phyloP scores from a whole-genome alignment of 768 basidiomycete species.

The Chlorophyllum brunneum region DNA sequence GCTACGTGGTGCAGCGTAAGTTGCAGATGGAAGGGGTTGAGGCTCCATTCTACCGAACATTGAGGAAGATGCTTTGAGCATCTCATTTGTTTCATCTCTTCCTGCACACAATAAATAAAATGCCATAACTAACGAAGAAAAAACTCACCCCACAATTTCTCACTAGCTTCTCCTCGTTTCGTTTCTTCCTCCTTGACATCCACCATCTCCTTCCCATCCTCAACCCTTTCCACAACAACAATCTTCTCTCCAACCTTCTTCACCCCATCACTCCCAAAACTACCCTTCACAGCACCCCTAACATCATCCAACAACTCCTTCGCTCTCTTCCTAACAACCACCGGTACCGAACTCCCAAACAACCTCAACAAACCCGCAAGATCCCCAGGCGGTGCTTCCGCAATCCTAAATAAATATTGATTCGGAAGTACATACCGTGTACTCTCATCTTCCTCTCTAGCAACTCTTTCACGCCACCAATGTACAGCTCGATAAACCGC shows the following conservation, averaged over 20 bases:
- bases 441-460: conserved; percentile 86
- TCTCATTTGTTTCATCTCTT: conserved; percentile 9
- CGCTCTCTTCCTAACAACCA: conserved; percentile 56
- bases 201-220: conserved; percentile 13
- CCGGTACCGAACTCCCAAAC: conserved; percentile 52
- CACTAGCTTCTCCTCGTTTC: conserved; percentile 22
- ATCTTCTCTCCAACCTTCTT: conserved; percentile 16
- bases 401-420: conserved; percentile 67
- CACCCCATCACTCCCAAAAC: conserved; percentile 17
- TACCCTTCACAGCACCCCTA: conserved; percentile 39
- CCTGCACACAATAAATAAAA: background rate
- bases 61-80: conserved; percentile 21
- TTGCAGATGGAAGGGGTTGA: conserved; percentile 14
- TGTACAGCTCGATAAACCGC: conserved; percentile 72
- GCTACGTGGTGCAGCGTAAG: conserved; percentile 27
- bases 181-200: conserved; percentile 8
- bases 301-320: conserved; percentile 68
- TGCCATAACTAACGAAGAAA: background rate
- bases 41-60: conserved; percentile 29
- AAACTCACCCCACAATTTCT: conserved; percentile 23
- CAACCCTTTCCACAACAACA: conserved; percentile 12
- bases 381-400: conserved; percentile 67
- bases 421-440: conserved; percentile 73
- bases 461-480: conserved; percentile 76
- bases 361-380: conserved; percentile 56